phyloP scores from a whole-genome alignment of 352 stramenopile species.

The Phytophthora capsici region DNA sequence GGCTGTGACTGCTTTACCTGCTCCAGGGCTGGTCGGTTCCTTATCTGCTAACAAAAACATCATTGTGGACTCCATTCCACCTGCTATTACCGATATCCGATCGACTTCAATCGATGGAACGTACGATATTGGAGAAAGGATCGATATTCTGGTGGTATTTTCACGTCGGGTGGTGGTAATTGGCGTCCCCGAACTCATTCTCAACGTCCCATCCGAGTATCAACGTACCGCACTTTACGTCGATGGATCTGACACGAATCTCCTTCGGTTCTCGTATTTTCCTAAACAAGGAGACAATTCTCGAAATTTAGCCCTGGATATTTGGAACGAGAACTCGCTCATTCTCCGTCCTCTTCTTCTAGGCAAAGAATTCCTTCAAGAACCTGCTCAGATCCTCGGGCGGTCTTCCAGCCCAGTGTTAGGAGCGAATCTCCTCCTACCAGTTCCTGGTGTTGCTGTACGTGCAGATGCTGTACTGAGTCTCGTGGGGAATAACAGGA shows the following conservation, averaged over 20 bases:
- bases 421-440: slow-evolving; percentile 53
- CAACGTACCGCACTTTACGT: slow-evolving; percentile 55
- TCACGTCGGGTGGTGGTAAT: slow-evolving; percentile 56
- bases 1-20: slow-evolving; percentile 50
- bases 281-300: slow-evolving; percentile 53
- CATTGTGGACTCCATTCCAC: slow-evolving; percentile 52
- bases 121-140: slow-evolving; percentile 64
- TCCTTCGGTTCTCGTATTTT: slow-evolving; percentile 64
- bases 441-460: slow-evolving; percentile 47
- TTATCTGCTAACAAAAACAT: slow-evolving; percentile 52
- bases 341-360: slow-evolving; percentile 46
- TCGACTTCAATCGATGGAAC: slow-evolving; percentile 55
- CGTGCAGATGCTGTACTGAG: slow-evolving; percentile 59
- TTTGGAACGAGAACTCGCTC: slow-evolving; percentile 46
- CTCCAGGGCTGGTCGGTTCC: slow-evolving; percentile 51
- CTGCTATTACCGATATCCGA: slow-evolving; percentile 51
- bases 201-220: slow-evolving; percentile 53
- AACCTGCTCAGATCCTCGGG: slow-evolving; percentile 48
- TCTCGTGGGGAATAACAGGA: slow-evolving; percentile 63
- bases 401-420: slow-evolving; percentile 40
- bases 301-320: slow-evolving; percentile 48
- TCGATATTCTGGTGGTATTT: slow-evolving; percentile 64
- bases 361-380: slow-evolving; percentile 33
- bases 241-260: slow-evolving; percentile 49
- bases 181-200: slow-evolving; percentile 47